These are phyloP conservation scores for Tolypocladium paradoxum DNA, from an alignment of 2,329 filamentous ascomycete genomes.

Conservation along the genomic window DNA sequence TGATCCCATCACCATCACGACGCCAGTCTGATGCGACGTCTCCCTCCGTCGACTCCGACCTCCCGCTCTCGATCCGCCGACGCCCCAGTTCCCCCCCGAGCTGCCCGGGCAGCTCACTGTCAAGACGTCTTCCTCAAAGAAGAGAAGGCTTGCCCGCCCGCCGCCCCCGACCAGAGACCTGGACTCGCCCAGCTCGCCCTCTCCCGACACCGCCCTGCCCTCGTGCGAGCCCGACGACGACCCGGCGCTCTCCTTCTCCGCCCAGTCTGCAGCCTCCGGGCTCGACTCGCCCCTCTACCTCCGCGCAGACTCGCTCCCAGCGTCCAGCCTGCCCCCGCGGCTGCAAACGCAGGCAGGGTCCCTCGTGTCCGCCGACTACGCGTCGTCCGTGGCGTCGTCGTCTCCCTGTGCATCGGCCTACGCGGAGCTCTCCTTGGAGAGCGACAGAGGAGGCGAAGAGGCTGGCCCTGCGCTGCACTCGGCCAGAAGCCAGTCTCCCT, in stretches of 20 bases:
- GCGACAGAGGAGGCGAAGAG: conserved; percentile 41
- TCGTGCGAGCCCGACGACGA: conserved; percentile 43
- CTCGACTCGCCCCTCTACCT: conserved; percentile 29
- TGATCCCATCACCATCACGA: not conserved
- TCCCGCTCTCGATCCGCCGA: not conserved
- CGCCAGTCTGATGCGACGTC: conserved; percentile 1
- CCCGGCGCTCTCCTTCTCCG: conserved; percentile 39
- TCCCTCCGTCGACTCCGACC: not conserved
- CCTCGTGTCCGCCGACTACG: conserved; percentile 35
- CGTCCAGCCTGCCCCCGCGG: conserved; percentile 40
- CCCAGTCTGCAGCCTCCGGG: conserved; percentile 26
- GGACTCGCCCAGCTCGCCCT: conserved; percentile 23
- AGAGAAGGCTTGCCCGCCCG: conserved; percentile 52
- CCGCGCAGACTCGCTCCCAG: conserved; percentile 31
- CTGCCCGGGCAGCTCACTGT: conserved; percentile 56
- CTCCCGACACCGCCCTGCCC: conserved; percentile 36
- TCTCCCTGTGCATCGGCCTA: conserved; percentile 45
- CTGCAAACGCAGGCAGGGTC: conserved; percentile 35
- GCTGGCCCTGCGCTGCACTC: conserved; percentile 25
- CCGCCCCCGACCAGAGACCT: conserved; percentile 29
- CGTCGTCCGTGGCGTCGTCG: conserved; percentile 45
- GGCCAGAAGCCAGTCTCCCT: conserved; percentile 41
- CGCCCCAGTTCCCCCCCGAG: conserved; percentile 28
- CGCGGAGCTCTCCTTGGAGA: conserved; percentile 45
- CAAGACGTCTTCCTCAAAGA: conserved; percentile 66